These are phyloP conservation scores for Xylaria telfairii DNA, from an alignment of 495 filamentous ascomycete species.

Conservation along the genomic window DNA sequence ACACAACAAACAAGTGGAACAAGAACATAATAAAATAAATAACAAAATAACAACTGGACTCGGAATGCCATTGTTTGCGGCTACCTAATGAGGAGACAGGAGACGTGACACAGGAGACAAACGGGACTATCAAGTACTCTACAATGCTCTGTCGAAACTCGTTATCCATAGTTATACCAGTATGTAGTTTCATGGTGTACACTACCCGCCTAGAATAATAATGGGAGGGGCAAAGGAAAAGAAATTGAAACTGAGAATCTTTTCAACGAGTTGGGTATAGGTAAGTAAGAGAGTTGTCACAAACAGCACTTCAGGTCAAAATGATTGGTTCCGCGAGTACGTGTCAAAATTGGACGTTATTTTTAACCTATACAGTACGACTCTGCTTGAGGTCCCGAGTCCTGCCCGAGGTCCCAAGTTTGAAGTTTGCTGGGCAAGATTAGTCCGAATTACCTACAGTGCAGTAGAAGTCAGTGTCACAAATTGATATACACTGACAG, in stretches of 20 bases:
- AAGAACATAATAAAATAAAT: too few relatives aligned
- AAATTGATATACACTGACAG: neutral
- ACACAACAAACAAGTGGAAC: neutral
- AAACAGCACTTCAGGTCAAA: neutral
- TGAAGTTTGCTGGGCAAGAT: neutral
- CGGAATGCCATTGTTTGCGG: neutral
- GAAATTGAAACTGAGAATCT: neutral
- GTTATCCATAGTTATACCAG: too few relatives aligned
- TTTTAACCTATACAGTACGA: too few relatives aligned
- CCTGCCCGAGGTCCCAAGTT: neutral
- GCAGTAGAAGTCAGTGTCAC: neutral
- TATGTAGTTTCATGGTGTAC: neutral
- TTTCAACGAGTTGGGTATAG: neutral
- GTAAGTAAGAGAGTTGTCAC: too few relatives aligned
- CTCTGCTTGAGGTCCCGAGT: too few relatives aligned
- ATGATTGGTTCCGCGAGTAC: neutral
- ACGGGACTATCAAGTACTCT: neutral
- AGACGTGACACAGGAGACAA: too few relatives aligned
- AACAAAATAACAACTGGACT: too few relatives aligned
- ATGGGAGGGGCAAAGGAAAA: neutral
- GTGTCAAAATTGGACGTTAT: neutral
- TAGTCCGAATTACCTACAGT: too few relatives aligned
- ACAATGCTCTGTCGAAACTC: neutral
- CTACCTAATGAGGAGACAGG: neutral
- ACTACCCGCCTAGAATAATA: too few relatives aligned